Percentiles rank a stretch among this genome's conserved stretches.
These are phyloP conservation scores for Solanum infundibuliforme DNA, from an alignment of 257 asterid genomes.

Conservation along the genomic window DNA sequence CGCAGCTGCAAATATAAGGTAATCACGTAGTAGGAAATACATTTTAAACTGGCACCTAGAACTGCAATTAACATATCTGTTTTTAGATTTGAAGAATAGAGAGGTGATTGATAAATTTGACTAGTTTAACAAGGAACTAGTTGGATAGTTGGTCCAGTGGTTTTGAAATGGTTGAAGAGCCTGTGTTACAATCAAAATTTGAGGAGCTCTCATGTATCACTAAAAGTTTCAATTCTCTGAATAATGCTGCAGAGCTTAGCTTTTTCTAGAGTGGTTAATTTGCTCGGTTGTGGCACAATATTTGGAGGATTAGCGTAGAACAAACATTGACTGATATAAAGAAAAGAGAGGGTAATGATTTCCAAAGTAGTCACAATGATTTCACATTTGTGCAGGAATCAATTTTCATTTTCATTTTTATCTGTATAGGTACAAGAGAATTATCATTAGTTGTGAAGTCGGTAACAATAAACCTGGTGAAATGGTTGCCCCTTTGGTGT, in stretches of 20 bases:
- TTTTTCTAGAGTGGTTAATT: not conserved
- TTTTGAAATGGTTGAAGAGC: not conserved
- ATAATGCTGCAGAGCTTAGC: not conserved
- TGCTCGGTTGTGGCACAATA: not conserved
- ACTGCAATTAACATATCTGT: not conserved
- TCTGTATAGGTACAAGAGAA: too few relatives aligned
- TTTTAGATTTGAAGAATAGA: not conserved
- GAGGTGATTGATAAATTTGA: not conserved
- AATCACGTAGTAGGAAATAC: not conserved
- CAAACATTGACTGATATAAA: too few relatives aligned
- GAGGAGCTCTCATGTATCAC: not conserved
- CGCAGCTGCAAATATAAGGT: not conserved
- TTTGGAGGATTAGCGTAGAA: too few relatives aligned
- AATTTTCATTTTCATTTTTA: not conserved
- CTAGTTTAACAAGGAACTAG: not conserved
- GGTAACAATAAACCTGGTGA: too few relatives aligned
- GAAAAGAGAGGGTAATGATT: too few relatives aligned
- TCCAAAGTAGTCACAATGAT: too few relatives aligned
- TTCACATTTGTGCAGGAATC: not conserved
- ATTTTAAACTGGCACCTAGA: not conserved
- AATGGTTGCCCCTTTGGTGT: not conserved
- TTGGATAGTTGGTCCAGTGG: not conserved
- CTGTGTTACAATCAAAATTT: not conserved
- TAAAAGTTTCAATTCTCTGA: not conserved
- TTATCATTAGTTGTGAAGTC: too few relatives aligned